Evolutionary conservation across 169 alveolate genomes (phyloP).

Genomic region (Cryptosporidium xiaoi): DNA sequence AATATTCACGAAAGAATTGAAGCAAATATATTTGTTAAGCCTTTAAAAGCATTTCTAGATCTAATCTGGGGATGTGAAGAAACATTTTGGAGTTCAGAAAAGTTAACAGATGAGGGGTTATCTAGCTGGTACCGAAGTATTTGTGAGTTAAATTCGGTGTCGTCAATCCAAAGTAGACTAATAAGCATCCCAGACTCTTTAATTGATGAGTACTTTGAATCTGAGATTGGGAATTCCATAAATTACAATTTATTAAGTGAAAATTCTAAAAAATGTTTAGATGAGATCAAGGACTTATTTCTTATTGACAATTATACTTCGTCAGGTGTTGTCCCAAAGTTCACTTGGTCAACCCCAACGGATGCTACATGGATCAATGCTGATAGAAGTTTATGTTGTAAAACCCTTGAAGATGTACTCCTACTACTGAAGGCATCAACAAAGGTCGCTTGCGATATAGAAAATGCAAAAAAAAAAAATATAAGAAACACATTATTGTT

Average conservation of each 20-base stretch:
- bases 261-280: conserved; percentile 32
- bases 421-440: conserved; percentile 62
- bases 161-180: conserved; percentile 16
- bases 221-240: conserved; percentile 2
- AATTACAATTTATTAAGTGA: not conserved
- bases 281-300: conserved; percentile 2
- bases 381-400: conserved; percentile 30
- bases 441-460: conserved; percentile 40
- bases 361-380: conserved; percentile 66
- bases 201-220: conserved; percentile 40
- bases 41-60: conserved; percentile 21
- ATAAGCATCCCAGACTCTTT: conserved; percentile 37
- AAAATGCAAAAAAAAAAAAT: not conserved
- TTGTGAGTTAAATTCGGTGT: not conserved
- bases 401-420: conserved; percentile 14
- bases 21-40: not conserved
- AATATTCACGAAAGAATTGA: not conserved
- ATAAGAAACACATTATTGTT: conserved; percentile 11
- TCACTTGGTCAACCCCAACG: conserved; percentile 74
- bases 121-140: conserved; percentile 18
- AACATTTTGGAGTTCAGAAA: conserved; percentile 3
- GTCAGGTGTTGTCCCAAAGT: conserved; percentile 35
- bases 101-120: not conserved
- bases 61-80: conserved; percentile 49
- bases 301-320: not conserved